Percentiles rank a stretch among this genome's conserved stretches.
Evolutionary conservation across 1,284 basidiomycete genomes (phyloP).

Genomic region (Moesziomyces aphidis): DNA sequence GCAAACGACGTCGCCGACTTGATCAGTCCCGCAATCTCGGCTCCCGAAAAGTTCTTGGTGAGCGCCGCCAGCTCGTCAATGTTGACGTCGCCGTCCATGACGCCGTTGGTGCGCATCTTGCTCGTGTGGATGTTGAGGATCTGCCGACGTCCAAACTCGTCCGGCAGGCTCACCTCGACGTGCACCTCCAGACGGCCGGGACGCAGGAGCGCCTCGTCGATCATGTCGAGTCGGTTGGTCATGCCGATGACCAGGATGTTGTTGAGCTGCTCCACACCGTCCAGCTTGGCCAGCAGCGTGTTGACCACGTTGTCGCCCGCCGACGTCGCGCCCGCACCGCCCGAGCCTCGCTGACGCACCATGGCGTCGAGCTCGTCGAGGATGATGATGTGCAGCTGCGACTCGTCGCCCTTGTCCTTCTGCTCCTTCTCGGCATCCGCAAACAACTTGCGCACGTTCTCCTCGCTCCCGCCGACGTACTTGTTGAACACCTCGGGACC

Average conservation of each 20-base stretch:
- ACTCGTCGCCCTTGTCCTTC: conserved; percentile 98
- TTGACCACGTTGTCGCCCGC: conserved; percentile 99
- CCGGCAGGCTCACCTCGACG: conserved; percentile 98
- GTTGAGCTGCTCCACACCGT: conserved; percentile 98
- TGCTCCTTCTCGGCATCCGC: conserved; percentile 99
- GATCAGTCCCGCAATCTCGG: conserved; percentile 94
- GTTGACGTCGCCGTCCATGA: conserved; percentile 91
- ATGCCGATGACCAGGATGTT: conserved; percentile 99
- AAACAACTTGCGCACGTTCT: conserved; percentile 98
- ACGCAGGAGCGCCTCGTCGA: conserved; percentile 96
- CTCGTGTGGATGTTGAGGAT: conserved; percentile 95
- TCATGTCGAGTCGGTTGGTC: conserved; percentile 99
- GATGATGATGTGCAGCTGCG: conserved; percentile 98
- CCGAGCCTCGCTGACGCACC: conserved; percentile 87
- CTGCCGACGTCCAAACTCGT: conserved; percentile 90
- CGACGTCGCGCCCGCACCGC: conserved; percentile 79
- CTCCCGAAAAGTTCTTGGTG: conserved; percentile 98
- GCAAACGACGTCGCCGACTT: conserved; percentile 99
- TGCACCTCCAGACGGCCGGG: conserved; percentile 99
- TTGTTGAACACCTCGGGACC: conserved; percentile 98
- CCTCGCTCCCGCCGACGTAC: conserved; percentile 97
- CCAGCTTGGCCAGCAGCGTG: conserved; percentile 99
- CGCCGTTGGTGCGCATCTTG: conserved; percentile 91
- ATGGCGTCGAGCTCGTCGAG: conserved; percentile 99
- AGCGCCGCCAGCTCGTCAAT: conserved; percentile 82